phyloP scores from a whole-genome alignment of 2,329 filamentous ascomycete genomes.

The Pseudophaeomoniella oleicola region DNA sequence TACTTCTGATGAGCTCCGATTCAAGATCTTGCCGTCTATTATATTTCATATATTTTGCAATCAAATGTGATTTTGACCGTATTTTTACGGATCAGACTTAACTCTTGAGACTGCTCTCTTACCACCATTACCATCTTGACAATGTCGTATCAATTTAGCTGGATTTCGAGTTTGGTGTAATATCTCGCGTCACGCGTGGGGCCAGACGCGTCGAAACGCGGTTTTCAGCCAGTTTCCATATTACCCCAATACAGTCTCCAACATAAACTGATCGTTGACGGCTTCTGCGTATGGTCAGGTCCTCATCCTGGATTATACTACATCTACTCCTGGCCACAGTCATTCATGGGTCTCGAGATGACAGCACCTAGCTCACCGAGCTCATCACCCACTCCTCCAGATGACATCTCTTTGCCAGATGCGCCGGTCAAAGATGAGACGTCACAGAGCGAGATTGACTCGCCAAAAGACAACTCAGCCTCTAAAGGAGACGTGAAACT shows the following conservation, averaged over 20 bases:
- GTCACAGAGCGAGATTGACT: conserved; percentile 1
- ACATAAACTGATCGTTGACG: not conserved
- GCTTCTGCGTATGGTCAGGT: no score
- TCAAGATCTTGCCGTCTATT: not conserved
- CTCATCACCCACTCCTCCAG: not conserved
- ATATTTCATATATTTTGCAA: not conserved
- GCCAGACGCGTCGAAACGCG: conserved; percentile 1
- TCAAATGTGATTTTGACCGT: no score
- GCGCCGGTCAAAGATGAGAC: conserved; percentile 6
- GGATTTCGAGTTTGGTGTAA: no score
- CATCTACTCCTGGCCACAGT: conserved; percentile 1
- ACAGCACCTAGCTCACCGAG: conserved; percentile 4
- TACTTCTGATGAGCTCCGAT: not conserved
- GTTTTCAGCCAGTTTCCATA: conserved; percentile 1
- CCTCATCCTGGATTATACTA: no score
- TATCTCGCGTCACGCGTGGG: not conserved
- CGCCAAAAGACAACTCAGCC: conserved; percentile 8
- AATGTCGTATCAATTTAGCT: no score
- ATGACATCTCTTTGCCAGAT: conserved; percentile 10
- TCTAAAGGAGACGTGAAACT: conserved; percentile 24
- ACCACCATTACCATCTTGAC: no score
- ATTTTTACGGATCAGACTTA: no score
- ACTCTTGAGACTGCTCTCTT: no score
- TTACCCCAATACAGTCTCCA: not conserved
- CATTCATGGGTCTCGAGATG: conserved; percentile 3